Base-by-base conservation (phyloP, 1,284 basidiomycete species). In the Amylostereum chailletii region DNA sequence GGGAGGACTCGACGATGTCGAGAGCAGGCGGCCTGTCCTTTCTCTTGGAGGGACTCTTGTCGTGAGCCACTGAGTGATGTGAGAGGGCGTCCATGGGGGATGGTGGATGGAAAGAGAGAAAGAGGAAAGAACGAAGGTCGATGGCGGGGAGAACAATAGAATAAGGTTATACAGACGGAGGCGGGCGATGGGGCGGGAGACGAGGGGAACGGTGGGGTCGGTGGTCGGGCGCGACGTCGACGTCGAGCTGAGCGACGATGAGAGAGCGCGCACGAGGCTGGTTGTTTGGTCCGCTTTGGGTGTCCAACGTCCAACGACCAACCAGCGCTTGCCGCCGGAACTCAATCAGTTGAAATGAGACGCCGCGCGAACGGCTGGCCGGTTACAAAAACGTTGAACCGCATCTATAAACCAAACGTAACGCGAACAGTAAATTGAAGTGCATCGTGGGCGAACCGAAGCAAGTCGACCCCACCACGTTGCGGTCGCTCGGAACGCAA, bases 21-120 rank as follows among this genome's bases (percentile, higher is more conserved):
- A 71, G 63, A 46, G 66, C 64, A 42, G 68, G 64, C 33, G 68
- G 68, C 54, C 62, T 62, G 51, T 67, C 67, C 60, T 64, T 64
- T 57, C 62, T 62, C 57, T 60, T 66, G 49, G 58, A 51, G 50
- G 58, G 60, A 53, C 56, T 57, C 49, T 61, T 65, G 60, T 66
- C 64, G 49, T 60, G 53, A 53, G 60, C 52, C 52, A 60, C 54
- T 55, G 60, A 56, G 49, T 53, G 54, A 46, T 62, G 64, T 37
- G 64, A 63, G 32, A 65, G 60, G 36, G 64, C 57, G 57, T 66
- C 67, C 67, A 67, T 68, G 50, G 47, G 59, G 19, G 19, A 19
- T 19, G 19, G 19, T 19, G 19, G 56, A 58, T n/a, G n/a, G 59
- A 51, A 57, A 60, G 56, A 58, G 53, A 47, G 49, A 50, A 53